Base-by-base conservation (phyloP, 2,329 filamentous ascomycete genomes). In the Geosmithia putterillii region DNA sequence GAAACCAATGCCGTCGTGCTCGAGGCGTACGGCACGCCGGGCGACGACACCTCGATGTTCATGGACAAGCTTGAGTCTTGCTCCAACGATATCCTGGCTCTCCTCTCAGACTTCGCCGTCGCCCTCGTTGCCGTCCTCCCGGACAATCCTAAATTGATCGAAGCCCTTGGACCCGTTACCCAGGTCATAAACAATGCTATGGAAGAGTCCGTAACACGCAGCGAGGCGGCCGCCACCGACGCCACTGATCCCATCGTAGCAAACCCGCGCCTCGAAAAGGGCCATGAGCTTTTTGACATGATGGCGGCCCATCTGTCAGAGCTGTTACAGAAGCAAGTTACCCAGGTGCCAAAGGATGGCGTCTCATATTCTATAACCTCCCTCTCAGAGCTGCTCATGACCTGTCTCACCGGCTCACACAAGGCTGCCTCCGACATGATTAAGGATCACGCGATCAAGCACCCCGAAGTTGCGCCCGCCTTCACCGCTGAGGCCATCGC, bases 271-370 rank as follows among this genome's bases (percentile, higher is more conserved):
- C 48, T 74, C 45, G 57, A 50, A 44, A 48, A 61, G 37, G 69
- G 64, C 1, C 59, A 73, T 43, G 48, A 57, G 2, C 61, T 70
- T 22, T 78, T 71, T 51, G 54, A 55, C 17, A 48, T 58, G 10
- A 60, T 69, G 34, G 67, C 70, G 2, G 51, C 51, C 6, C 63
- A 64, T 4, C 51, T 80, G 15, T 60, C 62, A 3, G 50, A 50
- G 3, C 63, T 73, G 44, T 67, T 79, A 38, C 73, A 78, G 23
- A 79, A 75, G 50, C 69, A 71, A 44, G 65, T 73, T 37, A 76
- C 73, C 9, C 64, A 64, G 41, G 58, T 81, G 17, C 62, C 60
- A 14, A 57, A 58, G 14, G 73, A 78, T 2, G 64, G 61, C 22
- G 64, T 69, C 1, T 50, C 55, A 14, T 45, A 43, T 15, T 54